Conservation (phyloP, 495 filamentous ascomycete genomes). For the Hypoxylon fuscum region DNA sequence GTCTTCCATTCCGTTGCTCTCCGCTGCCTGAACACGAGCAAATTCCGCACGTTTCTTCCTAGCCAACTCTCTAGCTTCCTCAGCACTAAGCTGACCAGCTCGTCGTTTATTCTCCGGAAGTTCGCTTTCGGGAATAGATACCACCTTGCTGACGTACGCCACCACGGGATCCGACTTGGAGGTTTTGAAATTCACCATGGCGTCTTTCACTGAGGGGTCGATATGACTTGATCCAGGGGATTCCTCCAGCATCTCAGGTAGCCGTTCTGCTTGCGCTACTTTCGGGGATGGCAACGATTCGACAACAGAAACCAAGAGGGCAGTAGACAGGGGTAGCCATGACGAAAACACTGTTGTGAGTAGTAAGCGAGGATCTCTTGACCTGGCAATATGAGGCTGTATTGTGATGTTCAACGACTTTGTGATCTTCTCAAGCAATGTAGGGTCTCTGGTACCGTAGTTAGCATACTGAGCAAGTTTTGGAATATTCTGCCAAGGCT, state of each 20-base stretch:
- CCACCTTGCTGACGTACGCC: slow-evolving; percentile 98
- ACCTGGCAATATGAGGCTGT: slow-evolving; percentile 82
- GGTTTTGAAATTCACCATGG: slow-evolving; percentile 82
- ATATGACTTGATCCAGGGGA: slow-evolving; percentile 81
- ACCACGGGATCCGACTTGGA: slow-evolving; percentile 77
- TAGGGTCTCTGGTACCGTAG: slow-evolving; percentile 69
- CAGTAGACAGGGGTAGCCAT: slow-evolving; percentile 95
- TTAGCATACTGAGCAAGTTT: slow-evolving; percentile 39
- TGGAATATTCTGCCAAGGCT: slow-evolving; percentile 43
- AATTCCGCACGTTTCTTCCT: slow-evolving; percentile 90
- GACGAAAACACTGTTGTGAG: slow-evolving; percentile 85
- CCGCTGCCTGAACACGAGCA: slow-evolving; percentile 68
- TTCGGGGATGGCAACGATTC: slow-evolving; percentile 91
- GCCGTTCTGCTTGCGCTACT: slow-evolving; percentile 80
- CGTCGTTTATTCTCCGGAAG: slow-evolving; percentile 81
- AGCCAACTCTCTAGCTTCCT: slow-evolving; percentile 87
- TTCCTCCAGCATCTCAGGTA: slow-evolving; percentile 79
- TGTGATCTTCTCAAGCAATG: slow-evolving; percentile 89
- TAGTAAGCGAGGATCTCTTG: slow-evolving; percentile 82
- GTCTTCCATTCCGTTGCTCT: slow-evolving; percentile 39
- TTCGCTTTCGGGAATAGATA: slow-evolving; percentile 91
- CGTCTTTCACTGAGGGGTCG: slow-evolving; percentile 71
- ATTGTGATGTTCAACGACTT: slow-evolving; percentile 88
- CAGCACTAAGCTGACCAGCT: slow-evolving; percentile 76
- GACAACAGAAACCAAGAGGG: slow-evolving; percentile 88